Evolutionary conservation across 768 basidiomycete species (phyloP), one percentile per base, ranked within the genome.

Genomic region (Lyophyllum semitale): DNA sequence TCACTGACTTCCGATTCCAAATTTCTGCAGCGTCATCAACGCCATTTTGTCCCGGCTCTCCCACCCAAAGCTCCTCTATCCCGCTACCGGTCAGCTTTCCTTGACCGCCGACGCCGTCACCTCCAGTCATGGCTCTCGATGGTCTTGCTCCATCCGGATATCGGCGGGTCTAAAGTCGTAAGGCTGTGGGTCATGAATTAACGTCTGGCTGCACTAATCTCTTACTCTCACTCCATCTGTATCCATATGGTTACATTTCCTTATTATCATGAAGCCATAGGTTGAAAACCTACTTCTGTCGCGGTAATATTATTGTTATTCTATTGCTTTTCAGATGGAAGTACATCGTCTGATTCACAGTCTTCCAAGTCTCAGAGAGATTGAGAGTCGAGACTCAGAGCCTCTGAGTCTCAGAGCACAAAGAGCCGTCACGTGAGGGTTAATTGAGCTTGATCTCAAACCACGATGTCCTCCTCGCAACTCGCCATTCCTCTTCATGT

Each of bases 1-100:
- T 35, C 37, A 1, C n/a, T 9, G 5, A 1, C 37, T 38, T 15
- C 12, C 11, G 17, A 38, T 8, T 38, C 7, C 3, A 38, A 5
- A 5, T 38, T 18, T 37, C 44, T 33, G 4, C 37, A 55, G 41
- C 49, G 53, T 11, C 29, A 60, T 3, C 67, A 87, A 81, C 68
- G 67, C 8, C 71, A 76, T 41, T 73, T 78, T 42, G 68, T 91
- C 15, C 88, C 88, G 2, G 44, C 72, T 2, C 77, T 91, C 4
- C 89, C 88, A 0, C 87, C 89, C 0, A 91, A 90, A 70, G 78
- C 82, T 0, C 83, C 88, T 0, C 72, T 89, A 0, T 78, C 87
- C 1, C 82, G 84, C 22, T 89, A 86, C 63, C 74, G 89, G 11
- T 80, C 84, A 0, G 81, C 79, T 0, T 90, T 91, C 68, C 79